Base-by-base conservation (phyloP, 495 filamentous ascomycete genomes). In the Lophiotrema nucula region DNA sequence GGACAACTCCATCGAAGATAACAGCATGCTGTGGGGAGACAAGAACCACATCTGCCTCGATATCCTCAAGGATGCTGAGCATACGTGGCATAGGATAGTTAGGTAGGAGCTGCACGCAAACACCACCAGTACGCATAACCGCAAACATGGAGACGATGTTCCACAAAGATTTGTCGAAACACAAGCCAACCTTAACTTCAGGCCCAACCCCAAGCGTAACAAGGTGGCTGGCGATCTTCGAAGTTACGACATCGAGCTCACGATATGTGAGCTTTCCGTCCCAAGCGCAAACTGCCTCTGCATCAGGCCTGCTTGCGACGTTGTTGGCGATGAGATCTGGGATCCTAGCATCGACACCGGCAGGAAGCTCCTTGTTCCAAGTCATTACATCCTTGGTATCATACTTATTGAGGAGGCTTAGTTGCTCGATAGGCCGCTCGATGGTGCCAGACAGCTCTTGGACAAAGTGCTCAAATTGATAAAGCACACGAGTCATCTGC, bases 121-220 rank as follows among this genome's bases (percentile, higher is more conserved):
- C 65, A 27, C 66, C 70, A 3, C 74, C 74, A 3, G 74, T 68
- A 42, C 69, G 68, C 48, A 76, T 53, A 35, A 73, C 66, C 3
- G 70, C 74, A 4, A 75, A 60, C 51, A 73, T 68, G 18, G 71
- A 64, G 13, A 78, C 69, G 2, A 72, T 45, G 13, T 65, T 64
- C 72, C 71, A 79, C 60, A 58, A 64, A 4, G 73, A 76, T 49
- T 77, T 79, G 27, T 81, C 77, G 39, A 83, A 83, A 58, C 76
- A 81, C 24, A 81, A 68, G 4, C 73, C 74, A 45, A 85, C 79
- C 16, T 76, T 69, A 23, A 62, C 64, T 67, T 78, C 79, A 1
- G 77, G 71, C 0, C 74, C 70, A 19, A 82, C 74, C 1, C 80
- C 78, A 0, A 72, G 38, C 5, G 35, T 28, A 12, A 47, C 22